Base-by-base conservation (phyloP, 345 rosid species). In the Raphanus sativus region DNA sequence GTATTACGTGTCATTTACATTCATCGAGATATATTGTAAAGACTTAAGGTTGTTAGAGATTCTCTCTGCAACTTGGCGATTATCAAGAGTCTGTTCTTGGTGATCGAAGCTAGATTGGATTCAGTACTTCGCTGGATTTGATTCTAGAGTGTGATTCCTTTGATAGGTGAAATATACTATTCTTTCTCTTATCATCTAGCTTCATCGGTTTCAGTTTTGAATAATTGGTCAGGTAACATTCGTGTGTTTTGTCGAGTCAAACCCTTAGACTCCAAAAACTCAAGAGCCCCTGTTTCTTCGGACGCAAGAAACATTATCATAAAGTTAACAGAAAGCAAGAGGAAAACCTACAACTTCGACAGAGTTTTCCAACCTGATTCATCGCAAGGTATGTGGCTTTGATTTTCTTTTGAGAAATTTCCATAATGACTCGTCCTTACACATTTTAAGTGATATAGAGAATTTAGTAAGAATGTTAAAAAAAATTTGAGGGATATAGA, bases 211-310 rank as follows among this genome's bases (percentile, higher is more conserved):
- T 38, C 45, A 9, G 11, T 38, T 38, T 38, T 38, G 12, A 38
- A 38, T 8, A 8, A 21, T 42, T 48, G 16, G 54, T 48, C 17
- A 48, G 54, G 92, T 13, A 91, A 86, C 65, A 91, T 91, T 73
- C 91, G 97, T 38, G 97, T 91, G 24, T 91, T 89, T 75, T 91
- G 97, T 72, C 92, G 94, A 21, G 73, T 91, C 29, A 87, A 87
- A 75, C 94, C 97, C 4, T 38, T 83, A 63, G 72, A 29, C 62
- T 68, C 74, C 10, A 29, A 48, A 6, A 84, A 74, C 24, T 54
- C 75, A 38, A 85, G 64, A 74, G 82, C 85, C 64, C 77, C 85
- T 4, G 76, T 83, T 61, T 80, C 86, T 72, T 81, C 78, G 9
- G 89, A 89, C 72, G 70, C 89, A 60, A 85, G 82, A 72, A 77